phyloP scores from a whole-genome alignment of 805 yeast genomes.

The Candida nitratophila region DNA sequence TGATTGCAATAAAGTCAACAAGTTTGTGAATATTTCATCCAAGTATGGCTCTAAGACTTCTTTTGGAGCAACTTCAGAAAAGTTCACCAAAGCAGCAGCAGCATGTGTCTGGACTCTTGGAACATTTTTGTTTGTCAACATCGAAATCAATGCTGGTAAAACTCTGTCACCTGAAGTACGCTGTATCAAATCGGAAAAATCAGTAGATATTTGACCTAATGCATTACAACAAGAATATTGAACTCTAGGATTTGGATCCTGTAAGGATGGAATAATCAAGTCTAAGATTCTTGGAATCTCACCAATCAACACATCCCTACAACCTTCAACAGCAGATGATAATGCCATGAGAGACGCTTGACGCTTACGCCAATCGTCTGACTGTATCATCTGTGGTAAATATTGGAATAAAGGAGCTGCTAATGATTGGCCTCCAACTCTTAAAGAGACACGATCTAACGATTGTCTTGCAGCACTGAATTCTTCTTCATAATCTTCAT shows the following conservation, averaged over 20 bases:
- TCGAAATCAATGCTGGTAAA: conserved; percentile 82
- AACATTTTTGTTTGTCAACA: conserved; percentile 62
- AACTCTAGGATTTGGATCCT: conserved; percentile 87
- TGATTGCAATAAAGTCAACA: conserved; percentile 64
- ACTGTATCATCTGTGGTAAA: conserved; percentile 74
- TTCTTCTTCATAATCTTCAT: conserved; percentile 81
- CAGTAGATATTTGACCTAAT: conserved; percentile 93
- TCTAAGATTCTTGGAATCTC: conserved; percentile 80
- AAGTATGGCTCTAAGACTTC: conserved; percentile 88
- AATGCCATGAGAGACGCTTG: conserved; percentile 97
- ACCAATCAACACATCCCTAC: conserved; percentile 76
- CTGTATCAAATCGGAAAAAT: conserved; percentile 87
- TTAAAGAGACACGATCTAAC: conserved; percentile 83
- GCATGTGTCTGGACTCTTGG: conserved; percentile 97
- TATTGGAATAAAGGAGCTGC: conserved; percentile 84
- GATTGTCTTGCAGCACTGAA: conserved; percentile 92
- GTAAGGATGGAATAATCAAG: conserved; percentile 76
- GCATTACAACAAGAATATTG: conserved; percentile 98
- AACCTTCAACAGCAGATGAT: conserved; percentile 96
- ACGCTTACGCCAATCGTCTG: conserved; percentile 85
- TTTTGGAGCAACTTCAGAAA: conserved; percentile 84
- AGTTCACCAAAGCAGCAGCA: conserved; percentile 96
- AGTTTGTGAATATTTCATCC: conserved; percentile 68
- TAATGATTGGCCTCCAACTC: conserved; percentile 73
- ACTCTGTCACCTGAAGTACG: conserved; percentile 70